Percentiles rank a stretch among this genome's conserved stretches.
phyloP scores from a whole-genome alignment of 148 eudicot species.

The Vaccinium myrtillus region DNA sequence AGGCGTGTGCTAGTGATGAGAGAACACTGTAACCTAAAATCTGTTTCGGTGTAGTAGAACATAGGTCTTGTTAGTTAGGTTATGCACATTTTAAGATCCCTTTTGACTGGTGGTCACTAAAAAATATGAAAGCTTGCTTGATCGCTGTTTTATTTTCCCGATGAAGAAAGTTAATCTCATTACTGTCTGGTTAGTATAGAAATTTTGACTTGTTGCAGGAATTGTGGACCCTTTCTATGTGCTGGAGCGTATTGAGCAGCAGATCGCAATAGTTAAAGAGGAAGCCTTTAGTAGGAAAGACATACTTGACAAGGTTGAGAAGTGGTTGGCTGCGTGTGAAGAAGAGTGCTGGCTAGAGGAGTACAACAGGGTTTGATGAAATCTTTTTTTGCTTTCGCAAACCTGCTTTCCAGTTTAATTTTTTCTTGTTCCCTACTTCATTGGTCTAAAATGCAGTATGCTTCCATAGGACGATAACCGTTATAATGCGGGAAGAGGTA shows the following conservation, averaged over 20 bases:
- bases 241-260: conserved; percentile 63
- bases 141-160: background rate
- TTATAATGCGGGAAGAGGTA: conserved; percentile 86
- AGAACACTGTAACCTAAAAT: background rate
- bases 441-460: background rate
- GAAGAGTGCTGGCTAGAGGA: conserved; percentile 95
- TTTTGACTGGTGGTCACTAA: background rate
- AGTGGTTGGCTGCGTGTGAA: conserved; percentile 86
- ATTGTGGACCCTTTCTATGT: conserved; percentile 48
- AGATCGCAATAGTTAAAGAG: conserved; percentile 69
- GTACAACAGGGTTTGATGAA: conserved; percentile 55
- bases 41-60: background rate
- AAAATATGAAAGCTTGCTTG: background rate
- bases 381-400: conserved; percentile 13
- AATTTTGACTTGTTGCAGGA: conserved; percentile 38
- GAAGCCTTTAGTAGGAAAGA: conserved; percentile 87
- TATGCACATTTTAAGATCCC: background rate
- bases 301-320: conserved; percentile 72
- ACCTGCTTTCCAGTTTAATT: background rate
- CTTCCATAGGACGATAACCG: conserved; percentile 66
- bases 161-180: background rate
- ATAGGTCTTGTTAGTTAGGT: background rate
- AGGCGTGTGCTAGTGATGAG: background rate
- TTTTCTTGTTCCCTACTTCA: background rate
- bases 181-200: background rate